Base-by-base conservation (phyloP, 1,284 basidiomycete genomes). In the Cystobasidium sp. region DNA sequence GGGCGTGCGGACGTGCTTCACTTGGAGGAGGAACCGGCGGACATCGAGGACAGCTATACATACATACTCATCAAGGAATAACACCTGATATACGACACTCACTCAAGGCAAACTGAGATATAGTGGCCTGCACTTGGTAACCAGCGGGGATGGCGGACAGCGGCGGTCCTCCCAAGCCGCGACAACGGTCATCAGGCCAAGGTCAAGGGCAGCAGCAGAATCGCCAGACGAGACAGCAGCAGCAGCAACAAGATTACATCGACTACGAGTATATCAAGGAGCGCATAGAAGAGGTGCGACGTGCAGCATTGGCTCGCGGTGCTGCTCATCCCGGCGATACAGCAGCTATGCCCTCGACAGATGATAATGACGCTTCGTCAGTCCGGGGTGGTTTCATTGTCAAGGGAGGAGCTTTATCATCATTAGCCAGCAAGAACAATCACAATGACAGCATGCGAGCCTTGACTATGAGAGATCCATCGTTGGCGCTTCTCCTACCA, bases 401-500 rank as follows among this genome's bases (percentile, higher is more conserved):
- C 55, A 20, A 22, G 31, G 31, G 31, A 31, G 31, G 61, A 59
- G 56, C 12, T 41, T 37, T 14, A 18, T 39, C 56, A 10, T 14
- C 44, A 18, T 46, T 16, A n/a, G 39, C 43, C 49, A 49, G 24
- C 61, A 59, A 22, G 18, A 66, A n/a, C 51, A 14, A 6, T 52
- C 31, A 47, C 6, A 56, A 14, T 3, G 14, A 14, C 7, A 22
- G 9, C 49, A 39, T 20, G 18, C 20, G 14, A 18, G 39, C 24
- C 16, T 52, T 49, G 43, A 56, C 24, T 44, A 37, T 24, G 22
- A 3, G 64, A 22, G 75, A 76, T 51, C 70, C 64, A 47, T 75
- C 76, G 2, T 64, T 79, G 31, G 74, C 74, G 0, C 61, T 97
- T 79, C 88, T 95, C 66, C 87, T 97, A 10, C 94, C 94, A 37